Base-by-base conservation (phyloP, 495 filamentous ascomycete species). In the Xylaria telfairii region DNA sequence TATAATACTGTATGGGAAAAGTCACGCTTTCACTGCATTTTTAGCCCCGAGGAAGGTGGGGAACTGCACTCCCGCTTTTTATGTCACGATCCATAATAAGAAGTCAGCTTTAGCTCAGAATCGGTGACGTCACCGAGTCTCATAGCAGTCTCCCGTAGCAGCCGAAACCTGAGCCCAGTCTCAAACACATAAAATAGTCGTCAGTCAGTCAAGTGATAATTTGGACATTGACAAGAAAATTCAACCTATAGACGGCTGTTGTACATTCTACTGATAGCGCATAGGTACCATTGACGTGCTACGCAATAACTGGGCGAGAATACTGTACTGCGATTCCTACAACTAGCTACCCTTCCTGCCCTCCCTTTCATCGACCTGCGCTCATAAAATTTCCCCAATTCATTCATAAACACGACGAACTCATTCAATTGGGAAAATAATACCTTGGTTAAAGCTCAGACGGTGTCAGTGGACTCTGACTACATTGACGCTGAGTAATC, bases 91-190 rank as follows among this genome's bases (percentile, higher is more conserved):
- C 56, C 56, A 59, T 32, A 59, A 37, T 37, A n/a, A 41, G 53
- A 9, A 12, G 7, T 46, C 28, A 26, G 41, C 12, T 44, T 26
- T 44, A n/a, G 26, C 4, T 10, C 28, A 15, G 63, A 30, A 1
- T 42, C 57, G 19, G 42, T 69, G 67, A 69, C 67, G 56, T 69
- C 67, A 69, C 67, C 12, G 30, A 41, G 30, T 7, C 53, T 68
- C 19, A 53, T 32, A 56, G 30, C 66, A 28, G 39, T 24, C 44
- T 56, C 24, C 17, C 53, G 62, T 65, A 0, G 42, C 8, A n/a
- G 24, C 39, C 26, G 41, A 51, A 65, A 32, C 19, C 30, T 59
- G 17, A 37, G 56, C 32, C 32, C 13, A 42, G 37, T 12, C n/a
- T 7, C 46, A 15, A 42, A 19, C 41, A 66, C 21, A 53, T 34